phyloP scores from a whole-genome alignment of 140 eudicot genomes.

The Cichorium intybus region DNA sequence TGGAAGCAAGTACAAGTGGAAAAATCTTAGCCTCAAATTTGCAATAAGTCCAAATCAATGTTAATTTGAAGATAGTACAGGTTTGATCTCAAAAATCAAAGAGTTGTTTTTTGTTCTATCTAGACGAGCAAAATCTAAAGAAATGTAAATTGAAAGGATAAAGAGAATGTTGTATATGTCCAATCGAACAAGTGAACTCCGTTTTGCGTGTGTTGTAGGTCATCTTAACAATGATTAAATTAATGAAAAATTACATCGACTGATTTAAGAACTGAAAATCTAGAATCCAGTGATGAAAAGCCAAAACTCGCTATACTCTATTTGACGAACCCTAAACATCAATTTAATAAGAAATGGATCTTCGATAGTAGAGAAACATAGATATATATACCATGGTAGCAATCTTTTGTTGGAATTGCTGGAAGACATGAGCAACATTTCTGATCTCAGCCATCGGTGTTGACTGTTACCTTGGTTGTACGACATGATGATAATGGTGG shows the following conservation, averaged over 20 bases:
- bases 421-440: constrained; percentile 32
- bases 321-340: background rate
- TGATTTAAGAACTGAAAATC: background rate
- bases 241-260: background rate
- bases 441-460: constrained; percentile 63
- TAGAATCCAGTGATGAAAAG: background rate
- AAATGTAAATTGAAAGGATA: background rate
- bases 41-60: constrained; percentile 12
- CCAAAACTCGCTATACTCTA: constrained; percentile 1
- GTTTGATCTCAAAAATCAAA: constrained; percentile 2
- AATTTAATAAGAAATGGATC: constrained; percentile 2
- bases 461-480: too few relatives aligned
- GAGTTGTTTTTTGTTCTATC: background rate
- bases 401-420: constrained; percentile 52
- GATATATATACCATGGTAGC: constrained; percentile 70
- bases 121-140: background rate
- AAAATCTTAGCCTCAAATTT: background rate
- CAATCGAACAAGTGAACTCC: background rate
- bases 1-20: background rate
- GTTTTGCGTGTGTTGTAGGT: constrained; percentile 16
- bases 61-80: background rate
- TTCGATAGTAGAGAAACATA: background rate
- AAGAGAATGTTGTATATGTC: background rate
- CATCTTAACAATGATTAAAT: constrained; percentile 9
- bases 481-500: too few relatives aligned